A percentile compares a stretch with the other conserved stretches of the same genome.
Conservation (phyloP, 1,139 yeast genomes). For the Magnusiomyces suaveolens region DNA sequence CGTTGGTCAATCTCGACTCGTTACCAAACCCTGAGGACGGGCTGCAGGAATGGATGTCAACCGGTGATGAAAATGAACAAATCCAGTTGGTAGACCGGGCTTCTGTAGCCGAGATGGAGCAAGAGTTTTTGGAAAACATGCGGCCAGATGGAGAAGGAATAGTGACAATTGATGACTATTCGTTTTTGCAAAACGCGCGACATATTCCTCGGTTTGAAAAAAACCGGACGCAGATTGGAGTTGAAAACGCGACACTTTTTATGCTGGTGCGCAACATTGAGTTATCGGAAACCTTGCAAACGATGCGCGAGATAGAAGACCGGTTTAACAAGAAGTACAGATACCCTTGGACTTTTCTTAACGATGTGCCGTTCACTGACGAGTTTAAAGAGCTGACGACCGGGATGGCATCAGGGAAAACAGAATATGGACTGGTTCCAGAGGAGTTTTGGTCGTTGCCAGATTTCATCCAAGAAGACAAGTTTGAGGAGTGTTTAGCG, state of each 20-base stretch:
- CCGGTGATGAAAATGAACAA: too few species aligned
- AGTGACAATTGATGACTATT: too few species aligned
- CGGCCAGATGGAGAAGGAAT: too few species aligned
- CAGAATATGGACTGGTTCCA: slow-evolving; percentile 65
- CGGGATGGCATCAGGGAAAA: slow-evolving; percentile 75
- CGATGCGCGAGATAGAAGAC: slow-evolving; percentile 58
- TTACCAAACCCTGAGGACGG: too few species aligned
- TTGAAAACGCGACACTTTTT: slow-evolving; percentile 54
- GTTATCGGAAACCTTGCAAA: slow-evolving; percentile 48
- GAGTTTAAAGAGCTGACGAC: slow-evolving; percentile 51
- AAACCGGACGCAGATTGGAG: slow-evolving; percentile 35
- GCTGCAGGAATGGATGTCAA: too few species aligned
- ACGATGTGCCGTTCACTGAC: slow-evolving; percentile 57
- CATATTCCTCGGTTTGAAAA: too few species aligned
- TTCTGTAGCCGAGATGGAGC: too few species aligned
- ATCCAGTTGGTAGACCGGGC: too few species aligned
- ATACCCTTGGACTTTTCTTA: slow-evolving; percentile 74
- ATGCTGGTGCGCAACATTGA: slow-evolving; percentile 68
- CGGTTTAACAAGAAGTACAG: slow-evolving; percentile 58
- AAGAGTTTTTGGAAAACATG: too few species aligned
- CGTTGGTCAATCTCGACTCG: too few species aligned
- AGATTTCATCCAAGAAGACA: slow-evolving; percentile 35
- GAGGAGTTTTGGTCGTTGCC: slow-evolving; percentile 65
- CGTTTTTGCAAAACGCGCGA: too few species aligned
- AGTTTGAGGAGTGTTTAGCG: slow-evolving; percentile 41